Conservation (phyloP, 116 monocot species). For the Dioscorea cayenensis region DNA sequence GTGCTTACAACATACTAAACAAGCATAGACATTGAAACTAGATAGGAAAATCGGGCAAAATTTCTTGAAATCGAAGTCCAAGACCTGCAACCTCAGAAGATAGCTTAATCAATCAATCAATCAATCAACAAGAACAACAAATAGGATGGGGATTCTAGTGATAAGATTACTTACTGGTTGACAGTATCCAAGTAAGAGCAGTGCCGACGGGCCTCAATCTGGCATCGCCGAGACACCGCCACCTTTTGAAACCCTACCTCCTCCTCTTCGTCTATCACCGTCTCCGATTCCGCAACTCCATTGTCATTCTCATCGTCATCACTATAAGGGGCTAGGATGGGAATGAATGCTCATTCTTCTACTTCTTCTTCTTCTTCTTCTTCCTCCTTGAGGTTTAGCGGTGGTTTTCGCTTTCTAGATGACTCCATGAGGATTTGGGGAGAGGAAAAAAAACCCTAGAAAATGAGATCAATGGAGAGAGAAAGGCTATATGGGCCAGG, state of each 20-base stretch:
- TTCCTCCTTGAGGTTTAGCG: not conserved
- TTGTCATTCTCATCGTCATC: conserved; percentile 45
- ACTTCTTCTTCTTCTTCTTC: too few relatives aligned
- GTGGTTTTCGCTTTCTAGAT: not conserved
- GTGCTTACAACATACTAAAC: conserved; percentile 72
- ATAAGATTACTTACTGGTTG: conserved; percentile 66
- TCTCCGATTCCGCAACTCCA: conserved; percentile 5
- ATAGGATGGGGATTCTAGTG: not conserved
- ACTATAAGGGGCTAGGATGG: conserved; percentile 50
- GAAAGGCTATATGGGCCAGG: too few relatives aligned
- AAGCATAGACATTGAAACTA: conserved; percentile 75
- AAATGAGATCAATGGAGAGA: too few relatives aligned
- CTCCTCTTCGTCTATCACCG: conserved; percentile 19
- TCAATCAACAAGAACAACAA: not conserved
- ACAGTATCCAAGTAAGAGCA: conserved; percentile 98
- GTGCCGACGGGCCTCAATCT: conserved; percentile 69
- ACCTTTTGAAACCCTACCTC: not conserved
- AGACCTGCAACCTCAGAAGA: conserved; percentile 62
- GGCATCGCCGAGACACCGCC: conserved; percentile 30
- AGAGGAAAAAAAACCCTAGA: too few relatives aligned
- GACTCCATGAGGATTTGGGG: not conserved
- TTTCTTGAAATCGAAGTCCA: conserved; percentile 82
- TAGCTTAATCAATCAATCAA: not conserved
- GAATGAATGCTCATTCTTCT: conserved; percentile 1
- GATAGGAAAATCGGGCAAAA: conserved; percentile 69